A percentile compares a stretch with the other conserved stretches of the same genome.
Conservation (phyloP, 257 asterid genomes). For the Nicotiana otophora region DNA sequence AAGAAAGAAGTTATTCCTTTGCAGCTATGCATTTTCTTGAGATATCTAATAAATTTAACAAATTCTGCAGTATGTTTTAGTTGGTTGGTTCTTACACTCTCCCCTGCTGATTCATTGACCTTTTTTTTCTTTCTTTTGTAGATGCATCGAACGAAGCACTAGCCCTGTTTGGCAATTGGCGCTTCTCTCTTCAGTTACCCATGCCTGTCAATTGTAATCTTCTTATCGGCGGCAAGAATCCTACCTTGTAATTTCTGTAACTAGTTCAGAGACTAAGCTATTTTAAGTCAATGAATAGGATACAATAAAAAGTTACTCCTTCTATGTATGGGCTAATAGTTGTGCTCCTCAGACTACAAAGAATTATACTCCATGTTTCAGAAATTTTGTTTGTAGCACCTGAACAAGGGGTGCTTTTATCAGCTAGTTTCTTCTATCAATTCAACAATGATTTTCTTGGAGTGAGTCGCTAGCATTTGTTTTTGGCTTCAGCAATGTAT, state of each 20-base stretch:
- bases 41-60: background rate
- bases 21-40: background rate
- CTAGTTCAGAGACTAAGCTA: background rate
- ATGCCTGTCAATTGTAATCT: background rate
- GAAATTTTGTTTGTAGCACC: background rate
- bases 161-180: background rate
- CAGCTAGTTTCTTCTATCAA: background rate
- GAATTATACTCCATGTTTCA: too few relatives aligned
- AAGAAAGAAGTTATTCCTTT: background rate
- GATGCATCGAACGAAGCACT: background rate
- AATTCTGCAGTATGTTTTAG: background rate
- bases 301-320: background rate
- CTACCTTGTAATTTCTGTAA: conserved; percentile 4
- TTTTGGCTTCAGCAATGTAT: background rate
- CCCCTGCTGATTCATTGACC: background rate
- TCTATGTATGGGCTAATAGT: background rate
- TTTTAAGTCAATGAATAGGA: background rate
- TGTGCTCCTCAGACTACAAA: background rate
- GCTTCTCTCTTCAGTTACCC: background rate
- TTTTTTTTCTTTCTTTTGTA: background rate
- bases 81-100: background rate
- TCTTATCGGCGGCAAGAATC: background rate
- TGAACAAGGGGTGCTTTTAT: background rate
- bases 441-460: background rate
- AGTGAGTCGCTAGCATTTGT: background rate